These are phyloP conservation scores for Penicillium digitatum DNA, from an alignment of 2,329 filamentous ascomycete species.

Conservation along the genomic window DNA sequence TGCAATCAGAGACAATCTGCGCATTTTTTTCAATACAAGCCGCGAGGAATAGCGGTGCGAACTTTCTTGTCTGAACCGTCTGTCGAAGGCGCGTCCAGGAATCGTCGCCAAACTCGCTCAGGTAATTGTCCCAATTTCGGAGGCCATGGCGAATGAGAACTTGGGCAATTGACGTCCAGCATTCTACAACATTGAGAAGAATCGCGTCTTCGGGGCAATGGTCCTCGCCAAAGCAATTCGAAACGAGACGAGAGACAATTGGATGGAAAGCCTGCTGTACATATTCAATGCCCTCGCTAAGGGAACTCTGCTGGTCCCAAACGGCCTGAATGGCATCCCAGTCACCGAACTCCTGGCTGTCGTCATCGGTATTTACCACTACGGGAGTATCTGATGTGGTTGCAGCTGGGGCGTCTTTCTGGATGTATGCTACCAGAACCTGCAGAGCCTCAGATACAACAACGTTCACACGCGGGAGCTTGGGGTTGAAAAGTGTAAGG, in stretches of 20 bases:
- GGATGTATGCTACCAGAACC: constrained; percentile 45
- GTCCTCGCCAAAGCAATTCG: constrained; percentile 60
- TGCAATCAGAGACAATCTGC: constrained; percentile 45
- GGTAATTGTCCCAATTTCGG: constrained; percentile 54
- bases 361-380: constrained; percentile 47
- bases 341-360: constrained; percentile 63
- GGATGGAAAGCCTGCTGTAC: constrained; percentile 47
- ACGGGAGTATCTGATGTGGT: constrained; percentile 17
- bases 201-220: constrained; percentile 52
- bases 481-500: constrained; percentile 52
- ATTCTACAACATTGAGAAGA: constrained; percentile 51
- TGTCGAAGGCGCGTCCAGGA: constrained; percentile 47
- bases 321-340: constrained; percentile 53
- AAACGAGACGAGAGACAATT: constrained; percentile 53
- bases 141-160: constrained; percentile 45
- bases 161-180: constrained; percentile 52
- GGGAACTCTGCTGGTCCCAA: constrained; percentile 30
- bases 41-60: constrained; percentile 45
- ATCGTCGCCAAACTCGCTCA: constrained; percentile 52
- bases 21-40: constrained; percentile 44
- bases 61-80: constrained; percentile 48
- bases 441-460: constrained; percentile 50
- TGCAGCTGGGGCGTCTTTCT: constrained; percentile 27
- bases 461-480: constrained; percentile 41
- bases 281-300: constrained; percentile 27